Evolutionary conservation across 768 basidiomycete genomes (phyloP), one percentile per base, ranked within the genome.

Genomic region (Termitomyces sp.): DNA sequence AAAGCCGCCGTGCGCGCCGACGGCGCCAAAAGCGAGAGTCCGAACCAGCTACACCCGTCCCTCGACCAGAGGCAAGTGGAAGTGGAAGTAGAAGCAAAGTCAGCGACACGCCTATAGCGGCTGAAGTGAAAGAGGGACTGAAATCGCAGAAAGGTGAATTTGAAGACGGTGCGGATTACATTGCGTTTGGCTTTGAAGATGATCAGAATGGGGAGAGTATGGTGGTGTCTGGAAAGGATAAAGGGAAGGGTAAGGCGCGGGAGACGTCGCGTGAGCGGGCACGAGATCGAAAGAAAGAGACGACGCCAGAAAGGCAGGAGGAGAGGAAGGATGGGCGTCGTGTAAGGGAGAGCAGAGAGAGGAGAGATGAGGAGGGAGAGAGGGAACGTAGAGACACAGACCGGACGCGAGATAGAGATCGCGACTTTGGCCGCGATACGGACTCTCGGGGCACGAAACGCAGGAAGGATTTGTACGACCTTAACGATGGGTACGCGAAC

Each of bases 401-500:
- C 3, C n/a, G 49, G 11, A 28, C 24, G n/a, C 49, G 49, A 24
- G 59, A 56, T 22, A 53, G 51, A 32, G 56, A 61, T 42, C 51
- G 65, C 28, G 59, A 62, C 41, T 54, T 58, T 53, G 61, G 62
- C 42, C 60, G 66, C 46, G 63, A 57, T 6, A 47, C 28, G 22
- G 57, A 54, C 28, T 28, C 49, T 14, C 49, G 52, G 30, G 58
- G 66, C 45, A 64, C 67, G 53, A 86, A 81, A 64, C 72, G 85
- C 32, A 78, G 75, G 58, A 28, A 40, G 37, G 49, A 50, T 38
- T 28, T 17, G 5, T 55, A 75, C 50, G 80, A 80, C 61, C 68
- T 69, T 38, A 69, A 74, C 54, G 83, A 83, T 57, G 78, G 73
- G 19, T 78, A 77, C 58, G 72, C 71, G 60, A 81, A 71, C 70